Evolutionary conservation across 768 basidiomycete genomes (phyloP), one percentile per base, ranked within the genome.

Genomic region (Pulveroboletus sp.): DNA sequence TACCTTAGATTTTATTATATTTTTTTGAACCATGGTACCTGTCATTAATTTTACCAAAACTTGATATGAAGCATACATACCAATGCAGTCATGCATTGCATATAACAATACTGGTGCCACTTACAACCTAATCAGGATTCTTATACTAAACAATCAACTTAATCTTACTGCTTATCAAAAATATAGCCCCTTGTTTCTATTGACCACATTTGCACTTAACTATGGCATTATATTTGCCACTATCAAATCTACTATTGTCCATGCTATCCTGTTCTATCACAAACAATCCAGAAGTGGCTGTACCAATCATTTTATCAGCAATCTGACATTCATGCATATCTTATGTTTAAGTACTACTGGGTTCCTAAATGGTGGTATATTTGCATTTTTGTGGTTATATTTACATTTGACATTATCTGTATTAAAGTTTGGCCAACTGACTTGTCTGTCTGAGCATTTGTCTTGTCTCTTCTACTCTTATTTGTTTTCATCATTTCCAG

Each of bases 401-500:
- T 86, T 54, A 69, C 78, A 8, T 83, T 86, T 47, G 81, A 80
- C 12, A 73, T 82, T 58, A 56, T 85, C 15, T 78, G 75, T 39
- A 79, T 85, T 30, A 74, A 80, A 61, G 61, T 83, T 12, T 86
- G 83, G 83, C 76, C 79, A n/a, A 78, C 84, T 11, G 64, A 73
- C 30, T 61, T 70, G 50, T 64, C 59, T 14, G 70, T 73, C 15
- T 76, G 76, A 73, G 75, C 69, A 5, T 74, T 76, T 53, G 59
- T 77, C 37, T 46, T 76, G 26, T 52, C 69, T 5, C 60, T 77
- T 28, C 5, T 71, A 26, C 71, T 80, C 28, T 69, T 79, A 0
- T 76, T 72, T 56, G 61, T 85, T 57, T 91, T 89, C 58, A 76
- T 85, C 50, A 79, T 93, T 40, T 90, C 91, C 11, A 80, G 85